Base-by-base conservation (phyloP, 148 eudicot species). In the Rhododendron simsii region DNA sequence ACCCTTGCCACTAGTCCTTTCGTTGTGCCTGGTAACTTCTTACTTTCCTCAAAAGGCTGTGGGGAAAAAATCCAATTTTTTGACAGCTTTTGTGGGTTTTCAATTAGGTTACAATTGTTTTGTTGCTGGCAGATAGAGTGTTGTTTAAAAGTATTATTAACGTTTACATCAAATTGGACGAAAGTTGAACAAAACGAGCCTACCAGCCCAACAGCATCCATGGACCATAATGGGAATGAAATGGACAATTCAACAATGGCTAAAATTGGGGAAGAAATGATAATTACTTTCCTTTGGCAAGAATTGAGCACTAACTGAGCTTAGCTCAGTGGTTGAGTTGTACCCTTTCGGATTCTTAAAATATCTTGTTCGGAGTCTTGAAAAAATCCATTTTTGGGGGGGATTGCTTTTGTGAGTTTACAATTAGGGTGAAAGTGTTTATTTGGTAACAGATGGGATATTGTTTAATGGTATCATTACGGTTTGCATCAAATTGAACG, bases 21-120 rank as follows among this genome's bases (percentile, higher is more conserved):
- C 71, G 93, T 93, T n/a, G 98, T 97, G 50, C 98, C 99, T 81
- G 99, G 98, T 95, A 86, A 88, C 48, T 45, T 45, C 82, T 65
- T 33, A 53, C 7, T 1, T 57, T 53, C 51, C 37, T 20, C 23
- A 5, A 18, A 9, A 23, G 2, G 30, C 3, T 71, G 5, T 55
- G 61, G 61, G 61, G 8, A 14, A 20, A n/a, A 13, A 23, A 75
- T 76, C 28, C 6, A 2, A 48, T 47, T 26, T 50, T 37, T 59
- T 84, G 14, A 15, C 4, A 55, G 81, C 7, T 87, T 41, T 80
- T 1, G 3, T 16, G 28, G 28, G 47, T 39, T 53, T 51, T 51
- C 78, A 53, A 2, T 84, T 78, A 45, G 81, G 50, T 39, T 74
- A 33, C 39, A 37, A 37, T 71, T 14, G 11, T 7, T 47, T 26